Evolutionary conservation across 192 early-diverging fungal species (phyloP).

Genomic region (Chytriomyces confervae): DNA sequence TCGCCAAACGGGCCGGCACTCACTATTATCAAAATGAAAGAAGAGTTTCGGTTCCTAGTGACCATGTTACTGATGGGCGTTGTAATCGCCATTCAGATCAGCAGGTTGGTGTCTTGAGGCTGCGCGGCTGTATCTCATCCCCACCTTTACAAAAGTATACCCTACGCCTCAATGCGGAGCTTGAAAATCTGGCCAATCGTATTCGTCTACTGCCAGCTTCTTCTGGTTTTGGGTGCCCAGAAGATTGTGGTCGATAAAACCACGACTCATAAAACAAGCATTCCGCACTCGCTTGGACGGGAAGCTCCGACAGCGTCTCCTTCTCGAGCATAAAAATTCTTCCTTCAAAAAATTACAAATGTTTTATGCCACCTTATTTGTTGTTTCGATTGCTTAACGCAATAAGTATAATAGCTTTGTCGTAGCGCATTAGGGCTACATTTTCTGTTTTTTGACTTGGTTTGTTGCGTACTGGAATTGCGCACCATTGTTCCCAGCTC

Average conservation of each 20-base stretch:
- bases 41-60: not conserved
- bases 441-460: conserved; percentile 7
- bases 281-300: no score
- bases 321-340: no score
- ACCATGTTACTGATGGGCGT: not conserved
- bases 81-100: not conserved
- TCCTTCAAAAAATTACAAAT: no score
- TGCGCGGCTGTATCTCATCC: not conserved
- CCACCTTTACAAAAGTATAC: not conserved
- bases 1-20: not conserved
- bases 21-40: not conserved
- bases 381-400: no score
- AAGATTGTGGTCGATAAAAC: not conserved
- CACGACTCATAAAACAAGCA: no score
- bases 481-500: not conserved
- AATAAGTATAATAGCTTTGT: no score
- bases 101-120: not conserved
- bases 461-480: not conserved
- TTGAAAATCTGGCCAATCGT: not conserved
- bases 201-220: not conserved
- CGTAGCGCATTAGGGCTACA: not conserved
- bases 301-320: no score
- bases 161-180: not conserved
- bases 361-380: no score
- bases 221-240: not conserved